phyloP scores from a whole-genome alignment of 768 basidiomycete genomes.

The Melanogaster broomeanus region DNA sequence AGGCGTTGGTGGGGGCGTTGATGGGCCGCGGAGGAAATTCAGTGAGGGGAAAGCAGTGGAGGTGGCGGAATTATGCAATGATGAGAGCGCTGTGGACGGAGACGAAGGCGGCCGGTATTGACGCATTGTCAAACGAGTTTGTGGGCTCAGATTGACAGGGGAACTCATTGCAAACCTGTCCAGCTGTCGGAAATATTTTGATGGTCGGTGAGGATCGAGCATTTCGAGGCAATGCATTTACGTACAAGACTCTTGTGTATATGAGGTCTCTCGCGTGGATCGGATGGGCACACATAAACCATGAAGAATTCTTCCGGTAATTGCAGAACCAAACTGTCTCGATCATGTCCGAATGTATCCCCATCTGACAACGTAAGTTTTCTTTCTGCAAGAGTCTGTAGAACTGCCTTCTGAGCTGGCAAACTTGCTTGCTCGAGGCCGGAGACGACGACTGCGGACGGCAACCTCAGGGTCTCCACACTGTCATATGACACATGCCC shows the following conservation, averaged over 20 bases:
- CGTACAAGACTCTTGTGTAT: slow-evolving; percentile 69
- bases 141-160: slow-evolving; percentile 51
- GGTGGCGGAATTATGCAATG: slow-evolving; percentile 31
- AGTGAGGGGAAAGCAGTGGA: slow-evolving; percentile 24
- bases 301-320: slow-evolving; percentile 67
- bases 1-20: slow-evolving; percentile 23
- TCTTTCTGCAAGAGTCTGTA: slow-evolving; percentile 51
- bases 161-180: slow-evolving; percentile 81
- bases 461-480: slow-evolving; percentile 36
- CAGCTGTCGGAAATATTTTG: slow-evolving; percentile 44
- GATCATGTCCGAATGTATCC: slow-evolving; percentile 17
- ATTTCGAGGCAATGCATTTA: neutral
- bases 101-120: slow-evolving; percentile 32
- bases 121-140: slow-evolving; percentile 35
- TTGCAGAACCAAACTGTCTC: slow-evolving; percentile 32
- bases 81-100: slow-evolving; percentile 26
- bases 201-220: neutral
- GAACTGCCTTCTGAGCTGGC: slow-evolving; percentile 58
- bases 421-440: slow-evolving; percentile 65
- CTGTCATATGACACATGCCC: slow-evolving; percentile 16
- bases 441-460: slow-evolving; percentile 65
- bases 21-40: slow-evolving; percentile 22
- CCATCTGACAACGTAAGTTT: slow-evolving; percentile 44
- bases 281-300: slow-evolving; percentile 70
- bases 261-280: slow-evolving; percentile 62